These are phyloP conservation scores for Gossypium mustelinum DNA, from an alignment of 345 rosid genomes.

Conservation along the genomic window DNA sequence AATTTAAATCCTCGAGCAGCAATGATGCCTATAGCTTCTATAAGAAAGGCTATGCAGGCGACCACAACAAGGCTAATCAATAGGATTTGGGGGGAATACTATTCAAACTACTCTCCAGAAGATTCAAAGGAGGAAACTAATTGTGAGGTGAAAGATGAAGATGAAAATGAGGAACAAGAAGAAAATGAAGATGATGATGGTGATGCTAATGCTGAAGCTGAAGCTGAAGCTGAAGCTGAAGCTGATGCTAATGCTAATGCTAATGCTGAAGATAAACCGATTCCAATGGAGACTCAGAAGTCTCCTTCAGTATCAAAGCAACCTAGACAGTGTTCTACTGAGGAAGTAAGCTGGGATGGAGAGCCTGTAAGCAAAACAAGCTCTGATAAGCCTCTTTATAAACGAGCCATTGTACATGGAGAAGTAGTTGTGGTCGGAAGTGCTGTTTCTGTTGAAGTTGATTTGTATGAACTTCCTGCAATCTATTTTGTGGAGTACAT, in stretches of 20 bases:
- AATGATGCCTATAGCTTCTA: slow-evolving; percentile 41
- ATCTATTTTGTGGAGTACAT: slow-evolving; percentile 64
- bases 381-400: slow-evolving; percentile 45
- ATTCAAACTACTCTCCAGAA: slow-evolving; percentile 57
- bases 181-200: slow-evolving; percentile 49
- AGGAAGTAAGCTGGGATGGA: slow-evolving; percentile 59
- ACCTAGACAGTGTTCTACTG: slow-evolving; percentile 27
- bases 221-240: slow-evolving; percentile 40
- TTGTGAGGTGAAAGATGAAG: slow-evolving; percentile 36
- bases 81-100: slow-evolving; percentile 84
- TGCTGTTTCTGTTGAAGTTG: slow-evolving; percentile 42
- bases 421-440: slow-evolving; percentile 46
- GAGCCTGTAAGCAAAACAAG: slow-evolving; percentile 32
- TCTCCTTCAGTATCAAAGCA: slow-evolving; percentile 26
- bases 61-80: slow-evolving; percentile 74
- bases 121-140: slow-evolving; percentile 31
- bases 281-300: slow-evolving; percentile 20
- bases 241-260: slow-evolving; percentile 29
- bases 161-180: slow-evolving; percentile 39
- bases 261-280: slow-evolving; percentile 28
- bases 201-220: slow-evolving; percentile 30
- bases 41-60: slow-evolving; percentile 73
- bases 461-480: slow-evolving; percentile 35
- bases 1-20: slow-evolving; percentile 68
- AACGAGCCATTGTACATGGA: slow-evolving; percentile 45